These are phyloP conservation scores for Globisporangium spiculum DNA, from an alignment of 352 stramenopile genomes.

Conservation along the genomic window DNA sequence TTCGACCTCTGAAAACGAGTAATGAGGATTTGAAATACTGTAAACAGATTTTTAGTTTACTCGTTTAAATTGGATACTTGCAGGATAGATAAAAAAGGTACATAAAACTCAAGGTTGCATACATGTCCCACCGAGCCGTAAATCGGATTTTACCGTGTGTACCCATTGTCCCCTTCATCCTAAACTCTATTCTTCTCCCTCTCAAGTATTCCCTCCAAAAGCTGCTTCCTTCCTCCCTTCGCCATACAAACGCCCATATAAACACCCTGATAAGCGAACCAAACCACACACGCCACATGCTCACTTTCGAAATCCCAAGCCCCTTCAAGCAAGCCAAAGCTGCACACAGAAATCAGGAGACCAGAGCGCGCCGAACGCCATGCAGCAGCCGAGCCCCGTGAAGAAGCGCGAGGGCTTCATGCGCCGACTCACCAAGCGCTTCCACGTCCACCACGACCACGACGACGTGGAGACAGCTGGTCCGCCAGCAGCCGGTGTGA, in stretches of 20 bases:
- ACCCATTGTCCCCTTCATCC: not conserved
- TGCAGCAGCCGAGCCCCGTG: not conserved
- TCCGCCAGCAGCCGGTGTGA: not conserved
- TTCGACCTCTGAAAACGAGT: no score
- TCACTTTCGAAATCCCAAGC: not conserved
- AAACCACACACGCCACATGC: not conserved
- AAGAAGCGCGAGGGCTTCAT: conserved; percentile 5
- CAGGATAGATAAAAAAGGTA: no score
- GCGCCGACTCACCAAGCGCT: conserved; percentile 1
- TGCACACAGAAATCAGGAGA: not conserved
- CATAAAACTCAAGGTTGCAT: not conserved
- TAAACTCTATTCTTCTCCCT: not conserved
- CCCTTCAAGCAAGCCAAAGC: not conserved
- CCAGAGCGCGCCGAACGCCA: not conserved
- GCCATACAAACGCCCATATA: not conserved
- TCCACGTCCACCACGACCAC: not conserved
- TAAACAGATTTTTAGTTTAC: no score
- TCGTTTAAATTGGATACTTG: no score
- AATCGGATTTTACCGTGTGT: not conserved
- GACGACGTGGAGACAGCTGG: conserved; percentile 8
- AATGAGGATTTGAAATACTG: no score
- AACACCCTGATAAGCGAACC: not conserved
- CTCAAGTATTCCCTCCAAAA: no score
- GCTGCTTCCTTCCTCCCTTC: no score
- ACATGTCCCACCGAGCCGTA: not conserved